Conservation (phyloP, 257 asterid genomes). For the Ehretia macrophylla region DNA sequence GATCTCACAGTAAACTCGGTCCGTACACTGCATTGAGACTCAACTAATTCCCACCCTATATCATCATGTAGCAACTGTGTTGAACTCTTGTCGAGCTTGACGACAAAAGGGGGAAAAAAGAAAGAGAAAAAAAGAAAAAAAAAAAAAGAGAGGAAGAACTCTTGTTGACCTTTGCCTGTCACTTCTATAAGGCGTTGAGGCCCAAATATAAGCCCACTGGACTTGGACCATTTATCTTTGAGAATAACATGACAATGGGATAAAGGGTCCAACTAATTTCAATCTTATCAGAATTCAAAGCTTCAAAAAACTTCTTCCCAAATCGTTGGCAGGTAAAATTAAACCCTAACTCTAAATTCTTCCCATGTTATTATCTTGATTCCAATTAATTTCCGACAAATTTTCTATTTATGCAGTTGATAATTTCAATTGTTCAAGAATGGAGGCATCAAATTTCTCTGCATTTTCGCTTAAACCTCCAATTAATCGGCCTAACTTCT, state of each 20-base stretch:
- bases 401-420: not conserved
- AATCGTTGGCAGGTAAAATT: not conserved
- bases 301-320: not conserved
- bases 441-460: constrained; percentile 46
- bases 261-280: not conserved
- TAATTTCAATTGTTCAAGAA: not conserved
- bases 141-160: too few species aligned
- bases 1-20: too few species aligned
- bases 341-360: not conserved
- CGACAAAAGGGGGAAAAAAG: too few species aligned
- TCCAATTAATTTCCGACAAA: not conserved
- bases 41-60: too few species aligned
- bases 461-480: constrained; percentile 29
- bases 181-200: not conserved
- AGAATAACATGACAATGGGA: not conserved
- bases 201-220: not conserved
- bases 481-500: constrained; percentile 27
- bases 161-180: too few species aligned
- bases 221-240: not conserved
- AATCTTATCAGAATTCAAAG: not conserved
- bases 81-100: too few species aligned
- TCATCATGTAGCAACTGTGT: too few species aligned
- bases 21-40: too few species aligned
- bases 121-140: too few species aligned
- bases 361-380: not conserved